Evolutionary conservation across 2,329 filamentous ascomycete species (phyloP).

Genomic region (Botryosphaeria dothidea): DNA sequence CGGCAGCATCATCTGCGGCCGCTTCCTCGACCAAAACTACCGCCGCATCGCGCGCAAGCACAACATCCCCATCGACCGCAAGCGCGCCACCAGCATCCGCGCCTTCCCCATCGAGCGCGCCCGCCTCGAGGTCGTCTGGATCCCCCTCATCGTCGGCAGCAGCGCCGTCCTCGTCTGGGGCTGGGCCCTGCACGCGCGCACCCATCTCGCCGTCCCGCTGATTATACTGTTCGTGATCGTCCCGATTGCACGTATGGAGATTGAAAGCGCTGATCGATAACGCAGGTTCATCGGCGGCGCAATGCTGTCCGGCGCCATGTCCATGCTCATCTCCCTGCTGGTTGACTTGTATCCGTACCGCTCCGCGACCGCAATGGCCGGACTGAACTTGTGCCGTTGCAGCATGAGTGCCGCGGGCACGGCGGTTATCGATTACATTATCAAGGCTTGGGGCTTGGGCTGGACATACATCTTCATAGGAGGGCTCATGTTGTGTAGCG

Average conservation of each 20-base stretch:
- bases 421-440: conserved; percentile 31
- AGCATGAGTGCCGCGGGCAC: conserved; percentile 33
- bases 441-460: conserved; percentile 32
- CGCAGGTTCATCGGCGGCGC: conserved; percentile 49
- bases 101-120: conserved; percentile 54
- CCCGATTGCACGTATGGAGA: no score
- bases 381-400: conserved; percentile 33
- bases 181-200: conserved; percentile 42
- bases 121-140: conserved; percentile 42
- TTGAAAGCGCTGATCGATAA: no score
- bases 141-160: conserved; percentile 36
- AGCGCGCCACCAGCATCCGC: conserved; percentile 55
- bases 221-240: not conserved
- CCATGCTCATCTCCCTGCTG: conserved; percentile 47
- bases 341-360: conserved; percentile 44
- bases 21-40: conserved; percentile 71
- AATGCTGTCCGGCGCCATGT: conserved; percentile 56
- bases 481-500: conserved; percentile 35
- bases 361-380: conserved; percentile 44
- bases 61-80: conserved; percentile 62
- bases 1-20: conserved; percentile 49
- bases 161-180: conserved; percentile 41
- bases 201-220: conserved; percentile 27
- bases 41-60: conserved; percentile 63
- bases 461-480: conserved; percentile 45